Evolutionary conservation across 2,329 filamentous ascomycete species (phyloP).

Genomic region (Sporothrix mexicana): DNA sequence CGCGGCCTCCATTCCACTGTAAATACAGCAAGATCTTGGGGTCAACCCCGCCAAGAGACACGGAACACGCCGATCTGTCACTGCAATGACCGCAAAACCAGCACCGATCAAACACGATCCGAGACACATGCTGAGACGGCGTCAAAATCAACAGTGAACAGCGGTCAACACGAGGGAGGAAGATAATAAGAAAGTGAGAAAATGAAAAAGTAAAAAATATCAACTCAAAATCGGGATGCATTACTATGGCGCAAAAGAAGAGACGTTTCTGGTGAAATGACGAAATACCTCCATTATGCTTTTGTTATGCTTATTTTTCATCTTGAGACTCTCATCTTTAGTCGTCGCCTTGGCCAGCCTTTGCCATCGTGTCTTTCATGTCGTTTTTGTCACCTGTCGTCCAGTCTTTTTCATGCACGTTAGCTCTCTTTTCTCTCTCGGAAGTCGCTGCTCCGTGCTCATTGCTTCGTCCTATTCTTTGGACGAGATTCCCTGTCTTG

Average conservation of each 20-base stretch:
- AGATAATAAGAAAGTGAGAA: background rate
- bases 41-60: slow-evolving; percentile 6
- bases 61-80: slow-evolving; percentile 12
- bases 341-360: background rate
- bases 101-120: slow-evolving; percentile 35
- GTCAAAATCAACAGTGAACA: background rate
- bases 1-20: too few relatives aligned
- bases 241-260: slow-evolving; percentile 20
- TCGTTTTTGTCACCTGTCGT: too few relatives aligned
- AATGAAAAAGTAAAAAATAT: background rate
- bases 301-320: slow-evolving; percentile 10
- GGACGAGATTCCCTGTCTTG: background rate
- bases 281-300: background rate
- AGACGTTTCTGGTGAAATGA: slow-evolving; percentile 15
- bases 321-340: background rate
- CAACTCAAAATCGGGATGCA: background rate
- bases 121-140: slow-evolving; percentile 36
- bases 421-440: background rate
- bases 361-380: background rate
- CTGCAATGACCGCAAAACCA: background rate
- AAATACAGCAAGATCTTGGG: too few relatives aligned
- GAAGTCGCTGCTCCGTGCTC: background rate
- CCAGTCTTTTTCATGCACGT: too few relatives aligned
- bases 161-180: background rate
- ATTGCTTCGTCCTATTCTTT: background rate